Base-by-base conservation (phyloP, 1,139 yeast genomes). In the Lodderomyces margitis region DNA sequence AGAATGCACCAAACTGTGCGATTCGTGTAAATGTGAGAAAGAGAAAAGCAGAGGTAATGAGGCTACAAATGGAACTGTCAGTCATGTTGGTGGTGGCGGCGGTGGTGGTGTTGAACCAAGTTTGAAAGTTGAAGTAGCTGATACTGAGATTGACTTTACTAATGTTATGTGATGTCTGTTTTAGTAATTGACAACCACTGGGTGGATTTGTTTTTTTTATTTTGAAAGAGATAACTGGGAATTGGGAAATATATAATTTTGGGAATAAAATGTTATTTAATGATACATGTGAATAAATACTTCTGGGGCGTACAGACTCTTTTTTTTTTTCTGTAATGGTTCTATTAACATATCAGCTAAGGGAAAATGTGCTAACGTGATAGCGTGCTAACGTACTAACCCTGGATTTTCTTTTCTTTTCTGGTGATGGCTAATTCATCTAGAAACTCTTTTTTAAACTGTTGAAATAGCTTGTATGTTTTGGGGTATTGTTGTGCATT, bases 361-460 rank as follows among this genome's bases (percentile, higher is more conserved):
- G n/a, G n/a, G n/a, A n/a, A n/a, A n/a, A n/a, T n/a, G n/a, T n/a
- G n/a, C n/a, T n/a, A n/a, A n/a, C n/a, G n/a, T n/a, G n/a, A n/a
- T n/a, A n/a, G n/a, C n/a, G n/a, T n/a, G n/a, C n/a, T n/a, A n/a
- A n/a, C n/a, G n/a, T n/a, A n/a, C n/a, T n/a, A n/a, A n/a, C n/a
- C n/a, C n/a, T n/a, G n/a, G 14, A 20, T 31, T 32, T 40, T 4
- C 11, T 24, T 19, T n/a, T 12, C 23, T 30, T 24, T 32, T 39
- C 28, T n/a, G n/a, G n/a, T n/a, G 4, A 27, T 7, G 24, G n/a
- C 17, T 25, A 78, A 59, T 52, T 78, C 82, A 46, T 74, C 74
- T 55, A 71, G 68, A 48, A 78, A 77, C 20, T 77, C 66, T 27
- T 61, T 62, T 50, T 76, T 76, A 55, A 78, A 75, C 39, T 69